Evolutionary conservation across 1,139 yeast genomes (phyloP).

Genomic region (Protomyces arabidopsidicola): DNA sequence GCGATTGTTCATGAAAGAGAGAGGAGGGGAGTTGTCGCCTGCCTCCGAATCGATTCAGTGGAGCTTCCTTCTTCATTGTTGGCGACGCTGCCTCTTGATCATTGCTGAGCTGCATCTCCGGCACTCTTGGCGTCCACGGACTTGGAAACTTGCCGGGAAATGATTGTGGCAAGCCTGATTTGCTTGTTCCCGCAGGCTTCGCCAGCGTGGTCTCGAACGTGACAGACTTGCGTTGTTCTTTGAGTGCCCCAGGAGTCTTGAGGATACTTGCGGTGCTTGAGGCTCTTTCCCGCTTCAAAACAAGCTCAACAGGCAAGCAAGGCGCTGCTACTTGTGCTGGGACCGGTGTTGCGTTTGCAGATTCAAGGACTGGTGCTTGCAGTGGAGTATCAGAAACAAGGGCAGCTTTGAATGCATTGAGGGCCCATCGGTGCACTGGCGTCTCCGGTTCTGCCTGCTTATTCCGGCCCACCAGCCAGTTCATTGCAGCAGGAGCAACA

Average conservation of each 20-base stretch:
- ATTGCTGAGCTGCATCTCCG: no score
- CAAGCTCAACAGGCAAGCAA: background rate
- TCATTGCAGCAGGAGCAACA: background rate
- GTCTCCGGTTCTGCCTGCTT: conserved; percentile 11
- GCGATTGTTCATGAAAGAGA: background rate
- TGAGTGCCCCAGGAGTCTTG: conserved; percentile 4
- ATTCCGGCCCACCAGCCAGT: conserved; percentile 18
- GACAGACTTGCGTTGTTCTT: conserved; percentile 2
- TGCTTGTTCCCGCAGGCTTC: background rate
- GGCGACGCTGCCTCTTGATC: background rate
- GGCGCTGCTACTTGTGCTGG: background rate
- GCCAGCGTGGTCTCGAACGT: conserved; percentile 3
- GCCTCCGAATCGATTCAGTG: background rate
- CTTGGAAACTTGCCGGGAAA: conserved; percentile 24
- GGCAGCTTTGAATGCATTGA: conserved; percentile 14
- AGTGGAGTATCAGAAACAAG: conserved; percentile 14
- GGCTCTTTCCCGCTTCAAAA: background rate
- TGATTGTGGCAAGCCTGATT: conserved; percentile 7
- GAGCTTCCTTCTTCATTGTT: background rate
- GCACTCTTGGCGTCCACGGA: conserved; percentile 12
- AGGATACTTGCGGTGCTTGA: conserved; percentile 1
- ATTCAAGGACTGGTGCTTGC: background rate
- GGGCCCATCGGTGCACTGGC: conserved; percentile 20
- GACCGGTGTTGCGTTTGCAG: background rate
- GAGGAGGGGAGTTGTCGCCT: background rate